phyloP scores from a whole-genome alignment of 306 rosid species.

The Pachyrhizus erosus region DNA sequence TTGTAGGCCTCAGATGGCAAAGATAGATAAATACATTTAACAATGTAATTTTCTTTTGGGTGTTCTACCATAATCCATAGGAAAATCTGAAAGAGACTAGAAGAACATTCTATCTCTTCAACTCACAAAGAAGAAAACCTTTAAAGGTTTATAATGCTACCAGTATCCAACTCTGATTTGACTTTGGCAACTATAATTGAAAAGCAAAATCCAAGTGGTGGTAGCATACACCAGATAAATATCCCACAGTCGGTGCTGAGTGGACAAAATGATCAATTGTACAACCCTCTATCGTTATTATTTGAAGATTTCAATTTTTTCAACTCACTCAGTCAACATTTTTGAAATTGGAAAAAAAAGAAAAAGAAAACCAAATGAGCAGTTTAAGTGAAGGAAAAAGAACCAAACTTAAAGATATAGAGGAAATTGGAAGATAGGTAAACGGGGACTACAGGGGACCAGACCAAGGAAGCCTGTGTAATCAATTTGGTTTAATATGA shows the following conservation, averaged over 20 bases:
- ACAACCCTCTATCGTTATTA: background rate
- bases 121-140: background rate
- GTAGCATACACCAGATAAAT: background rate
- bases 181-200: background rate
- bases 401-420: background rate
- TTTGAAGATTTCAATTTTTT: slow-evolving; percentile 2
- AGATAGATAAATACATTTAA: background rate
- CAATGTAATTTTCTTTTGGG: background rate
- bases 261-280: background rate
- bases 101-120: background rate
- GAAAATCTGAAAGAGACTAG: background rate
- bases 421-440: background rate
- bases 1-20: background rate
- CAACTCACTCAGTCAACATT: background rate
- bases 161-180: slow-evolving; percentile 21
- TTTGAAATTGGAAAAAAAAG: background rate
- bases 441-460: background rate
- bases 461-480: background rate
- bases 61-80: background rate
- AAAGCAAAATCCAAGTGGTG: background rate
- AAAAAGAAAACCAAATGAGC: background rate
- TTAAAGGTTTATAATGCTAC: background rate
- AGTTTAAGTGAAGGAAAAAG: background rate
- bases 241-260: slow-evolving; percentile 21
- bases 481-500: background rate